phyloP scores from a whole-genome alignment of 2,329 filamentous ascomycete species.

The Lecanicillium sp. region DNA sequence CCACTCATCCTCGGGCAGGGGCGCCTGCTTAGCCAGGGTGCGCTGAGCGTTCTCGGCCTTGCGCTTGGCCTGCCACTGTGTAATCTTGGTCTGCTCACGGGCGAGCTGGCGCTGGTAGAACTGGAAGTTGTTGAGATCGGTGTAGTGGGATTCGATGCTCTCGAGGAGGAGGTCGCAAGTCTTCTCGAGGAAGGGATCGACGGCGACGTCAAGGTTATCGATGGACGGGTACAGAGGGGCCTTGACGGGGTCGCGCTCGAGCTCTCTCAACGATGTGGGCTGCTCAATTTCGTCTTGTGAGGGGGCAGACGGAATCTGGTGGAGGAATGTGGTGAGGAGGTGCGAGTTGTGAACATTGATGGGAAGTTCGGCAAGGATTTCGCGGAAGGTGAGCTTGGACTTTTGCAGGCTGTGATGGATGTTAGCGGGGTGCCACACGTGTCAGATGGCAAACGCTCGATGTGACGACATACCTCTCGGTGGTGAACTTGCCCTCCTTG shows the following conservation, averaged over 20 bases:
- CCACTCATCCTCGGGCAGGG: conserved; percentile 95
- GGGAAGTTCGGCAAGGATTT: conserved; percentile 86
- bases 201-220: conserved; percentile 82
- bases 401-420: conserved; percentile 68
- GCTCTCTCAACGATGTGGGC: conserved; percentile 70
- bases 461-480: conserved; percentile 64
- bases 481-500: conserved; percentile 97
- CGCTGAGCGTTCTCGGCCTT: conserved; percentile 90
- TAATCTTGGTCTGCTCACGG: conserved; percentile 93
- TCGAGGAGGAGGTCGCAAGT: conserved; percentile 94
- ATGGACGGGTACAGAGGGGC: conserved; percentile 77
- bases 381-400: conserved; percentile 85
- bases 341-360: conserved; percentile 93
- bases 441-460: neutral
- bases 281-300: conserved; percentile 59
- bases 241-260: conserved; percentile 56
- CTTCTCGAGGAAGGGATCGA: conserved; percentile 97
- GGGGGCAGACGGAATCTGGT: conserved; percentile 72
- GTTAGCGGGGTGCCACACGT: conserved; percentile 8
- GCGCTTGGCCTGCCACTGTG: conserved; percentile 92
- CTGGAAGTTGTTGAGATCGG: conserved; percentile 98
- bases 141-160: conserved; percentile 96
- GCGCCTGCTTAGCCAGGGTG: conserved; percentile 76
- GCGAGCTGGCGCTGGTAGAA: conserved; percentile 88
- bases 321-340: conserved; percentile 88